Evolutionary conservation across 805 yeast genomes (phyloP).

Genomic region (Metschnikowia noctiluminum): DNA sequence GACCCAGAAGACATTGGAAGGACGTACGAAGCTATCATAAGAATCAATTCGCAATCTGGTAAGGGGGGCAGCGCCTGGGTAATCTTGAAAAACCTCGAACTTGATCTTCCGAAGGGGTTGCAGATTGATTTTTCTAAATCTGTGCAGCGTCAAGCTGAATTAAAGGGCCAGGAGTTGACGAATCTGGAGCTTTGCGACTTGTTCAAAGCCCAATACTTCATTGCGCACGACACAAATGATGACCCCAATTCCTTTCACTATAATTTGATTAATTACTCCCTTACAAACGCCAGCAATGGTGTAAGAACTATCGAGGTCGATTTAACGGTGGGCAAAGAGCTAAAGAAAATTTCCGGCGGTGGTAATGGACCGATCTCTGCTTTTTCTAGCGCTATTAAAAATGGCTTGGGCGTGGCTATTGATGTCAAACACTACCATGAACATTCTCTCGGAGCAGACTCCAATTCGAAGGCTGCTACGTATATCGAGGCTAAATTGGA

Average conservation of each 20-base stretch:
- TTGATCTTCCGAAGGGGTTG: constrained; percentile 77
- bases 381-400: constrained; percentile 43
- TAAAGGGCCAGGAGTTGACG: constrained; percentile 67
- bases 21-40: constrained; percentile 86
- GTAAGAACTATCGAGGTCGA: constrained; percentile 47
- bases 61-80: constrained; percentile 92
- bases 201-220: constrained; percentile 58
- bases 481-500: constrained; percentile 41
- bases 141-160: constrained; percentile 69
- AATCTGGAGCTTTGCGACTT: constrained; percentile 60
- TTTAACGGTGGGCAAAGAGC: constrained; percentile 38
- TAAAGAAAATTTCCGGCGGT: constrained; percentile 44
- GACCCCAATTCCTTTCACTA: constrained; percentile 19
- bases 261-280: constrained; percentile 47
- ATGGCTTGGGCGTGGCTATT: constrained; percentile 44
- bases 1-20: constrained; percentile 85
- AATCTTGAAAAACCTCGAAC: constrained; percentile 67
- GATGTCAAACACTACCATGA: constrained; percentile 72
- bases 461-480: constrained; percentile 73
- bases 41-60: constrained; percentile 86
- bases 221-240: constrained; percentile 31
- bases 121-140: constrained; percentile 72
- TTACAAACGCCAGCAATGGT: constrained; percentile 36
- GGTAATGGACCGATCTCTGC: constrained; percentile 88
- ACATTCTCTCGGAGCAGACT: constrained; percentile 74